Base-by-base conservation (phyloP, 305 asterid species). In the Rubia peregrina region DNA sequence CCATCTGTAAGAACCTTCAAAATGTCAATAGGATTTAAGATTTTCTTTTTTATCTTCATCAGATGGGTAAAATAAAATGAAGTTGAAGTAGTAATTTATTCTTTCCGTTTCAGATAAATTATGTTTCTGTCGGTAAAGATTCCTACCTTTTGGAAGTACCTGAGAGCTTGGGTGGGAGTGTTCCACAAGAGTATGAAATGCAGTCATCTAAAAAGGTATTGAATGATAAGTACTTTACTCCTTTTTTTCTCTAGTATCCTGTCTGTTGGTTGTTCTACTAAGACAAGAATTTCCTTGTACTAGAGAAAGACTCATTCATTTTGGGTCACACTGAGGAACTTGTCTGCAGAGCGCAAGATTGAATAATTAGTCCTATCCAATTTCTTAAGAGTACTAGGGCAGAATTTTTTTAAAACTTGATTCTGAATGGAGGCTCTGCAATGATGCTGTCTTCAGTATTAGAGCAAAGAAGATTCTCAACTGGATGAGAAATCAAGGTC, bases 131-230 rank as follows among this genome's bases (percentile, higher is more conserved):
- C 78, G 98, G 98, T 65, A 94, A 91, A 85, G 99, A 94, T 67
- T 38, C 84, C 11, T 91, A 91, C 79, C 99, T 91, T 79, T 83
- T 94, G 87, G 97, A 94, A 86, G 89, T 94, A 80, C 99, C 97
- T 0, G 98, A 91, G 81, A 80, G 88, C 76, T 85, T 91, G 84
- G 85, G 92, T 71, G 77, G 79, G 71, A 76, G 77, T 73, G 81
- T 83, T 79, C 89, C 99, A 6, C 82, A 80, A 80, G 98, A 94
- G 75, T 94, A 88, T 21, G 99, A 94, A 80, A 76, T 88, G 72
- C 86, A 79, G 70, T 89, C 99, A 71, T 94, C 99, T 67, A 91
- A 88, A 85, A 91, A 94, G 99, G 99, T 91, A 76, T 41, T 74
- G 22, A 59, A 66, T 68, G 68, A 61, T 36, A 61, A 38, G 11